These are phyloP conservation scores for Suhomyces maxii DNA, from an alignment of 1,139 yeast species.

Conservation along the genomic window DNA sequence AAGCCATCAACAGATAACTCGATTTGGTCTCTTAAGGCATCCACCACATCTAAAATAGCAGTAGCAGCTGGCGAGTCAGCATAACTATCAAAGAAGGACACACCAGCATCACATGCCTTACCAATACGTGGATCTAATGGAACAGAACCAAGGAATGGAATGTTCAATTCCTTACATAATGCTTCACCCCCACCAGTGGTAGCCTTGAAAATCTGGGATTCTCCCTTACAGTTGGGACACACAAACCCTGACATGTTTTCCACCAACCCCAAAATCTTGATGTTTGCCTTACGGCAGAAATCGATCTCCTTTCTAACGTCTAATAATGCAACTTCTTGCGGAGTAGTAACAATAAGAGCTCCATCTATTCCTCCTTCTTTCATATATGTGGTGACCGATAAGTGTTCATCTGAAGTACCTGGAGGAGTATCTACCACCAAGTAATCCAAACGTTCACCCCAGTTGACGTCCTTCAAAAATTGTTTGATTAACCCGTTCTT, in stretches of 20 bases:
- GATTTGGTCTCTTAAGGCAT: conserved; percentile 50
- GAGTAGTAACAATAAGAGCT: conserved; percentile 92
- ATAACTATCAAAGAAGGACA: conserved; percentile 74
- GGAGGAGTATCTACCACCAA: conserved; percentile 96
- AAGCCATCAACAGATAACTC: conserved; percentile 20
- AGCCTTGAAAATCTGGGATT: conserved; percentile 86
- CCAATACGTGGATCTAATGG: conserved; percentile 97
- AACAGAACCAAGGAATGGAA: conserved; percentile 84
- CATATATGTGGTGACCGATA: conserved; percentile 83
- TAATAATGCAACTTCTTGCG: conserved; percentile 92
- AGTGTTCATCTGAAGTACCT: conserved; percentile 96
- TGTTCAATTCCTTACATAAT: conserved; percentile 72
- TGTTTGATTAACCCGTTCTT: conserved; percentile 92
- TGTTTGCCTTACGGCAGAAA: conserved; percentile 88
- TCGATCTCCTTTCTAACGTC: conserved; percentile 97
- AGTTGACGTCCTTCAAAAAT: conserved; percentile 90
- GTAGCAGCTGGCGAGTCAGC: conserved; percentile 94
- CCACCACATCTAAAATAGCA: conserved; percentile 84
- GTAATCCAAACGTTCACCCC: conserved; percentile 88
- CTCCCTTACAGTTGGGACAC: conserved; percentile 90
- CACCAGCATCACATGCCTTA: conserved; percentile 84
- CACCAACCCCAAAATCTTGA: conserved; percentile 82
- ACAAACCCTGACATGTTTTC: conserved; percentile 99
- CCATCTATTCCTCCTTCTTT: conserved; percentile 94
- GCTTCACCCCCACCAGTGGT: conserved; percentile 96